Percentiles rank a stretch among this genome's conserved stretches.
These are phyloP conservation scores for Debaryomycetaceae sp. DNA, from an alignment of 1,139 yeast genomes.

Conservation along the genomic window DNA sequence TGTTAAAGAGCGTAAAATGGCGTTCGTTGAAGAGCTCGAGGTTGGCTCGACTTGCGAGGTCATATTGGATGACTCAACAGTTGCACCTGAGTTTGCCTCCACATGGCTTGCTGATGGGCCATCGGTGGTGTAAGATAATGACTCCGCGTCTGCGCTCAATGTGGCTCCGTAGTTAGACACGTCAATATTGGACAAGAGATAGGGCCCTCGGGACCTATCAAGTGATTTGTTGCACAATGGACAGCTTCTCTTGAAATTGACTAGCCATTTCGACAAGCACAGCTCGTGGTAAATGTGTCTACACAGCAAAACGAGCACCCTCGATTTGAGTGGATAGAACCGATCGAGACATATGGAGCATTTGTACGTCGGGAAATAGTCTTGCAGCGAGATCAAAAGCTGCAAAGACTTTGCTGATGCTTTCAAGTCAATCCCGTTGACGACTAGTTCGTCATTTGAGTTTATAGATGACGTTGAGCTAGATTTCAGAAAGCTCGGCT, in stretches of 20 bases:
- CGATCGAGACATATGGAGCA: conserved; percentile 47
- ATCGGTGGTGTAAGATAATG: neutral
- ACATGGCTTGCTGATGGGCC: neutral
- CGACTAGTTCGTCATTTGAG: conserved; percentile 16
- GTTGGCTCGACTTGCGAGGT: neutral
- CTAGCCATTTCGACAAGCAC: conserved; percentile 46
- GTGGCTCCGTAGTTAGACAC: conserved; percentile 17
- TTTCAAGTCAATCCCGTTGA: conserved; percentile 34
- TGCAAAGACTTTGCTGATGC: conserved; percentile 16
- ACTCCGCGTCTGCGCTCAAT: neutral
- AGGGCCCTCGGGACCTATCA: conserved; percentile 6
- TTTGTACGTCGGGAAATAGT: conserved; percentile 39
- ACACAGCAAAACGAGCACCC: conserved; percentile 41
- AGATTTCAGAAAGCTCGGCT: conserved; percentile 10
- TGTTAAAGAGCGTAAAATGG: neutral
- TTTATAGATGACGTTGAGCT: conserved; percentile 20
- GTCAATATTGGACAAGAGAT: conserved; percentile 20
- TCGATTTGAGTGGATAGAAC: conserved; percentile 34
- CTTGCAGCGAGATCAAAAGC: conserved; percentile 30
- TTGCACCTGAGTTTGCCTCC: neutral
- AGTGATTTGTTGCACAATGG: conserved; percentile 40
- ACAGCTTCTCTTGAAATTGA: conserved; percentile 42
- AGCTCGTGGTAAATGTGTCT: conserved; percentile 44
- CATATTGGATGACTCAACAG: neutral
- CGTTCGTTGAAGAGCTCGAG: neutral